These are phyloP conservation scores for Bondarzewia mesenterica DNA, from an alignment of 1,284 basidiomycete species.

Conservation along the genomic window DNA sequence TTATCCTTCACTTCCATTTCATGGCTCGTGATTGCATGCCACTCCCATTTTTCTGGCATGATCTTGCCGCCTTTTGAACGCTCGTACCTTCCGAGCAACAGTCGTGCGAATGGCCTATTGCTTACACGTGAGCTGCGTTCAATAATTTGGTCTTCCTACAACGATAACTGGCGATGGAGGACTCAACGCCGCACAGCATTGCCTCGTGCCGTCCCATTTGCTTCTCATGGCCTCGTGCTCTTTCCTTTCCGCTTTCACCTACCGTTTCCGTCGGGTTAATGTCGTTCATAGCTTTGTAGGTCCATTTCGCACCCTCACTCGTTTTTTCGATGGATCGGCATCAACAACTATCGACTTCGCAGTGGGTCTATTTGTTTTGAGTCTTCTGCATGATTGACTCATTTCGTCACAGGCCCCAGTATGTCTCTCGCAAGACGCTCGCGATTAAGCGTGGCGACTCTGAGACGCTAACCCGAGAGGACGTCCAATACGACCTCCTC, in stretches of 20 bases:
- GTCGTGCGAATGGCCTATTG: conserved; percentile 2
- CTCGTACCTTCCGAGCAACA: conserved; percentile 2
- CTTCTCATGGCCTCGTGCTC: conserved; percentile 2
- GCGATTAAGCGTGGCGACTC: conserved; percentile 75
- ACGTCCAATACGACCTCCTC: conserved; percentile 83
- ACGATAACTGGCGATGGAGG: conserved; percentile 2
- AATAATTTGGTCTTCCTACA: conserved; percentile 1
- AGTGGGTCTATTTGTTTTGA: conserved; percentile 1
- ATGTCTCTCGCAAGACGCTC: conserved; percentile 63
- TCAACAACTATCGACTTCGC: not conserved
- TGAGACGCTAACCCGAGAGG: conserved; percentile 69
- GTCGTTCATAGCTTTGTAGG: not conserved
- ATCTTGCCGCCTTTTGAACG: not conserved
- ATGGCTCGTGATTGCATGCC: not conserved
- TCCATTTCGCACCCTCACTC: not conserved
- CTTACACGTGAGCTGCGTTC: conserved; percentile 3
- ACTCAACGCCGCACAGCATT: not conserved
- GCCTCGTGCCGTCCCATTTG: not conserved
- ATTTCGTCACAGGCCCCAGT: conserved; percentile 29
- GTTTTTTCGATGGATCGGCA: conserved; percentile 1
- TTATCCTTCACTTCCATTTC: not conserved
- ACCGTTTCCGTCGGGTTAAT: not conserved
- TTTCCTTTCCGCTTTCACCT: not conserved
- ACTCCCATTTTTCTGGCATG: not conserved
- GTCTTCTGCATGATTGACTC: not conserved